Evolutionary conservation across 352 stramenopile species (phyloP), one percentile per base, ranked within the genome.

Genomic region (Globisporangium canariense): DNA sequence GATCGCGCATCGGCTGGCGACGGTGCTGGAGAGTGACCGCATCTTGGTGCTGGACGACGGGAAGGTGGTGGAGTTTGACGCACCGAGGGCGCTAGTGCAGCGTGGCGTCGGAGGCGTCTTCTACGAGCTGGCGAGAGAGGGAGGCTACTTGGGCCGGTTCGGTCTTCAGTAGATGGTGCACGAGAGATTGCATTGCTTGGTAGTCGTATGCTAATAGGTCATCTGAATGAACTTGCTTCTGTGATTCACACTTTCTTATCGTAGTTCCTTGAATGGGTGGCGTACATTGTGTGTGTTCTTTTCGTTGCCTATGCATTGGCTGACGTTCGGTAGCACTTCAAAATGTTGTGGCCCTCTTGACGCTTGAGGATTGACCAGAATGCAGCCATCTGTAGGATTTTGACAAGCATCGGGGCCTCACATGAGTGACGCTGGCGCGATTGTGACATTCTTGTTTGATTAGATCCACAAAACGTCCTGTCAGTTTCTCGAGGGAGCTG

Each of bases 1-100:
- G 11, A 98, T 99, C 67, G 95, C 96, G 5, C 94, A 98, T 73
- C 75, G 95, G n/a, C 72, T 98, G 8, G 82, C 96, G 57, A 98
- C 93, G 1, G 95, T 98, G 62, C 77, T 97, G 64, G 88, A 98
- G 40, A 91, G 77, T 65, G 93, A 98, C 59, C 76, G 79, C 18
- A 79, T 98, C 16, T 59, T 98, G 25, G 91, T 98, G 49, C 68
- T 98, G 60, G 80, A 94, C 60, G 75, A 92, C 64, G 92, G 94
- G 1, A 61, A 66, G 18, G 82, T 97, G 36, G 80, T 79, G 3
- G 94, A 98, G 67, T 96, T 93, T 62, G 93, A 96, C 67, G 78
- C 79, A 8, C 91, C 91, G 2, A 60, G 68, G 3, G 64, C 11
- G 3, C 30, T 78, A 6, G 65, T 60, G 10, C 36, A 32, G 13